Conservation (phyloP, 345 rosid species). For the Eucalyptus regnans region DNA sequence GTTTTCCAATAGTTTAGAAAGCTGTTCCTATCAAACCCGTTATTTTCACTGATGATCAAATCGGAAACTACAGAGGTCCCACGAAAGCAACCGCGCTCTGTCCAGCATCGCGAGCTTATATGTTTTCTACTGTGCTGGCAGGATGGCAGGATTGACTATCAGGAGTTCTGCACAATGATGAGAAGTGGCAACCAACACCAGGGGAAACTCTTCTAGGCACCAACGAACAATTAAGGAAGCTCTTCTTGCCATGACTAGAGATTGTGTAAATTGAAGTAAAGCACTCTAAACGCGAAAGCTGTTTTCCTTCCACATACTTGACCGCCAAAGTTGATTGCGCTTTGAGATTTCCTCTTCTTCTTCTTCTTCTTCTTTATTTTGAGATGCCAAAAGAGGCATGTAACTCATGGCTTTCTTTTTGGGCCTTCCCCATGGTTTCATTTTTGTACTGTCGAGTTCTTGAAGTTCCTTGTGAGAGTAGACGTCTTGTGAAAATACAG, state of each 20-base stretch:
- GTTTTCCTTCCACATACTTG: not conserved
- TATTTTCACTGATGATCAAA: not conserved
- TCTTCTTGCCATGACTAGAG: not conserved
- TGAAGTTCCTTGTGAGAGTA: not conserved
- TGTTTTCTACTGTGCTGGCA: slow-evolving; percentile 1
- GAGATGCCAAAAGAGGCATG: not conserved
- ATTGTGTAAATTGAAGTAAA: not conserved
- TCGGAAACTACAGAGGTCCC: not conserved
- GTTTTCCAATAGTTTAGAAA: not conserved
- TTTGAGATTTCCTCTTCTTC: not conserved
- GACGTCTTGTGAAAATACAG: not conserved
- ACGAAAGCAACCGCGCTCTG: not conserved
- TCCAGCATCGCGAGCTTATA: not conserved
- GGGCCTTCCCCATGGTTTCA: not conserved
- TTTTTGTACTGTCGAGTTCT: not conserved
- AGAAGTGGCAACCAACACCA: slow-evolving; percentile 66
- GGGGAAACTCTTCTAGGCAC: slow-evolving; percentile 22
- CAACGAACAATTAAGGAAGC: not conserved
- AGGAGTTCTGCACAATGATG: slow-evolving; percentile 85
- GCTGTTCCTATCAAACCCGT: not conserved
- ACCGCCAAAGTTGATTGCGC: not conserved
- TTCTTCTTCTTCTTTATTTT: not conserved
- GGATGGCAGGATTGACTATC: slow-evolving; percentile 89
- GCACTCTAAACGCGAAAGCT: not conserved
- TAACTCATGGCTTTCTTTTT: not conserved